These are phyloP conservation scores for Termitomyces sp. DNA, from an alignment of 768 basidiomycete species.

Conservation along the genomic window DNA sequence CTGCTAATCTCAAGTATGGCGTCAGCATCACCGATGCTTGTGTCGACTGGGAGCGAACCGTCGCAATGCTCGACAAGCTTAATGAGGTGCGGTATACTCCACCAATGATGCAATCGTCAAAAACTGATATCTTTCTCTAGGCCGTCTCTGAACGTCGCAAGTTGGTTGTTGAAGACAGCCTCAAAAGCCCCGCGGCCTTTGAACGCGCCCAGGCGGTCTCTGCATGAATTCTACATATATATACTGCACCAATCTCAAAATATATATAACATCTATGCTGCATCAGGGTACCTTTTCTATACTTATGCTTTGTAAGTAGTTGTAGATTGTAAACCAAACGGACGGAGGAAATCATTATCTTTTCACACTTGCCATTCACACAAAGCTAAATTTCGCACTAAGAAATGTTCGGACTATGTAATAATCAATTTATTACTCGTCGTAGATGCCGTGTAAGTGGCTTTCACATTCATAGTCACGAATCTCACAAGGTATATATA, in stretches of 20 bases:
- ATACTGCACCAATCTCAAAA: constrained; percentile 1
- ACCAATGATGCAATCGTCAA: not conserved
- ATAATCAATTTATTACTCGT: no score
- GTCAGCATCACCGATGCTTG: constrained; percentile 93
- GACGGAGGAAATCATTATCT: not conserved
- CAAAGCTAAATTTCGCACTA: no score
- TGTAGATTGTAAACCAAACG: constrained; percentile 10
- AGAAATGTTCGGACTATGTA: no score
- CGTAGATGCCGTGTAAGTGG: no score
- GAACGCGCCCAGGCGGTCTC: constrained; percentile 19
- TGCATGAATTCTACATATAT: not conserved
- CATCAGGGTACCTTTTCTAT: not conserved
- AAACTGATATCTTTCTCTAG: constrained; percentile 16
- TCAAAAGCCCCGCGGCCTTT: constrained; percentile 34
- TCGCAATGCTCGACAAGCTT: constrained; percentile 68
- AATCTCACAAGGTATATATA: no score
- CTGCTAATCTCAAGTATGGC: constrained; percentile 66
- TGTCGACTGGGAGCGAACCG: constrained; percentile 80
- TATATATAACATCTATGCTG: no score
- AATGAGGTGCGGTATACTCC: constrained; percentile 40
- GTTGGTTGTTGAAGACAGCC: constrained; percentile 33
- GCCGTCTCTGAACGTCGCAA: constrained; percentile 47
- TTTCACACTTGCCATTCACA: no score
- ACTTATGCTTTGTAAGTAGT: constrained; percentile 2
- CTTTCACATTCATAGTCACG: no score